phyloP scores from a whole-genome alignment of 345 rosid species.

The Gossypium thurberi region DNA sequence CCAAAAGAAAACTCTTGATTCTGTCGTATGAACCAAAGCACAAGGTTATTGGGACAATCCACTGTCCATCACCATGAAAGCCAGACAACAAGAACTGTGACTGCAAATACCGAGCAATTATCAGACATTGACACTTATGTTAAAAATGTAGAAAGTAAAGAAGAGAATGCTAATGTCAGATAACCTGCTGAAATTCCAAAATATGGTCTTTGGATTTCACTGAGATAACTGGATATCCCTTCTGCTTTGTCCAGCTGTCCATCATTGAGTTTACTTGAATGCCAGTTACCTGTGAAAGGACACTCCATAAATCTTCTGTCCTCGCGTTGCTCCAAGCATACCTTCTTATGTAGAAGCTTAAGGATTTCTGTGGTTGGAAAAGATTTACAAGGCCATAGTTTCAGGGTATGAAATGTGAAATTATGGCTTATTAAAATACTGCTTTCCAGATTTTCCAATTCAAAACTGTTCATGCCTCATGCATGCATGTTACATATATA shows the following conservation, averaged over 20 bases:
- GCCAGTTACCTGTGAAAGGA: constrained; percentile 73
- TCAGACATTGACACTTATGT: neutral
- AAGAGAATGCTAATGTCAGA: neutral
- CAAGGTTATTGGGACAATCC: constrained; percentile 89
- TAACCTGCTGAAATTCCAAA: constrained; percentile 89
- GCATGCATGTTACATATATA: neutral
- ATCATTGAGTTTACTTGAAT: constrained; percentile 85
- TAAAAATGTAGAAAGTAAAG: neutral
- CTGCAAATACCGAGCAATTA: constrained; percentile 35
- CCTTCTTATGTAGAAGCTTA: constrained; percentile 72
- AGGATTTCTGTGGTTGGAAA: constrained; percentile 48
- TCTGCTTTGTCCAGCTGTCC: constrained; percentile 88
- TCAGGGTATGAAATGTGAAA: neutral
- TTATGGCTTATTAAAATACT: neutral
- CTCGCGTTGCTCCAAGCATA: constrained; percentile 75
- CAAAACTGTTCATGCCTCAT: neutral
- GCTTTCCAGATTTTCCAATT: neutral
- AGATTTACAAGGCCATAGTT: neutral
- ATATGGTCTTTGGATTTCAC: constrained; percentile 55
- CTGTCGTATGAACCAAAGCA: constrained; percentile 64
- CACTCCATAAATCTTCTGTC: constrained; percentile 90
- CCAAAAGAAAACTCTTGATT: no score
- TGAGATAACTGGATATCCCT: constrained; percentile 82
- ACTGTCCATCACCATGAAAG: constrained; percentile 72
- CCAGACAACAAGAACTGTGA: constrained; percentile 83